Evolutionary conservation across 2,329 filamentous ascomycete species (phyloP).

Genomic region (Apiospora arundinis): DNA sequence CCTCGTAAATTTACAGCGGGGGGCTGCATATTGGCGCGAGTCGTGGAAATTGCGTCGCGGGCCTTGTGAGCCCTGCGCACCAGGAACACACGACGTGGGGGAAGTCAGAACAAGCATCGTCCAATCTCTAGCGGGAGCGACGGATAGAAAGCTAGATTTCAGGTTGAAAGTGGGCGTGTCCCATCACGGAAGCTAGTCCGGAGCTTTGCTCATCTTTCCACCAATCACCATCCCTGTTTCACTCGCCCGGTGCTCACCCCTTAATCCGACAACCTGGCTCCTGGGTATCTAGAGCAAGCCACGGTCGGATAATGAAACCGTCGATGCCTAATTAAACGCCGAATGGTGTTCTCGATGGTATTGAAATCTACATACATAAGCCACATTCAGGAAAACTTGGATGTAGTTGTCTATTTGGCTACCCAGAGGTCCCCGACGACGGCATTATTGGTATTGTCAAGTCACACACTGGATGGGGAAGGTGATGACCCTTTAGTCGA

Average conservation of each 20-base stretch:
- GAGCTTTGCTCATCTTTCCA: not conserved
- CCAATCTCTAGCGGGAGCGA: not conserved
- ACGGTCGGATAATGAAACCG: not conserved
- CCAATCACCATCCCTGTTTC: not conserved
- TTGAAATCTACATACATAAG: too few species aligned
- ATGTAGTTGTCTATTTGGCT: too few species aligned
- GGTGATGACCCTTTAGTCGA: too few species aligned
- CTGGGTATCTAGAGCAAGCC: not conserved
- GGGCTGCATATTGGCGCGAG: not conserved
- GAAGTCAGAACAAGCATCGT: conserved; percentile 6
- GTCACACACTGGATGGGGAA: too few species aligned
- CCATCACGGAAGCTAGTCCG: not conserved
- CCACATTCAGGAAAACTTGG: too few species aligned
- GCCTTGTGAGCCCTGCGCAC: not conserved
- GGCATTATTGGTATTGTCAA: too few species aligned
- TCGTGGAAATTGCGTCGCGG: conserved; percentile 7
- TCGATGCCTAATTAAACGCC: too few species aligned
- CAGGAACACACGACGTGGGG: not conserved
- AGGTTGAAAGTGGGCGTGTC: not conserved
- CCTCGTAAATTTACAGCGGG: not conserved
- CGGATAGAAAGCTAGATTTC: not conserved
- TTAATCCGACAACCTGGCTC: conserved; percentile 11
- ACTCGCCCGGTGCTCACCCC: not conserved
- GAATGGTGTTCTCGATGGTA: not conserved
- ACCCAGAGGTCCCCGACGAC: too few species aligned